Evolutionary conservation across 495 filamentous ascomycete species (phyloP).

Genomic region (Annulohypoxylon stygium): DNA sequence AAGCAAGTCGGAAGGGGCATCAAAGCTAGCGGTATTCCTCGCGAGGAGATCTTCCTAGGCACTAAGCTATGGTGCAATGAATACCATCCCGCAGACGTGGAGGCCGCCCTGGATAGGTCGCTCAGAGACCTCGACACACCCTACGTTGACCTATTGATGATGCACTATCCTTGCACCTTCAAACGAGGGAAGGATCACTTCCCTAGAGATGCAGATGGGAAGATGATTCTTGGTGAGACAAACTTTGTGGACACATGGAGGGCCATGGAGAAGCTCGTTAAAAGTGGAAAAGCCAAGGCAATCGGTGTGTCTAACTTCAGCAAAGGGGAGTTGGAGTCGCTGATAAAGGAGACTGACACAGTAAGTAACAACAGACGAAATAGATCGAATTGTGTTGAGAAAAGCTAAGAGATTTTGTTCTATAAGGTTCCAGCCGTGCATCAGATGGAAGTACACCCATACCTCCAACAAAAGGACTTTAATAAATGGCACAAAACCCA

Average conservation of each 20-base stretch:
- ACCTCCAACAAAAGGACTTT: neutral
- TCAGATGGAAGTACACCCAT: constrained; percentile 1
- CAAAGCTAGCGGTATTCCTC: neutral
- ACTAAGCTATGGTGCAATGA: constrained; percentile 3
- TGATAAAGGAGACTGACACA: neutral
- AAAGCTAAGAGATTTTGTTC: neutral
- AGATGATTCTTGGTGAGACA: neutral
- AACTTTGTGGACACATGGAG: constrained; percentile 2
- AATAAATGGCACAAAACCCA: neutral
- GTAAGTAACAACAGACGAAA: neutral
- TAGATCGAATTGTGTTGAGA: too few species aligned
- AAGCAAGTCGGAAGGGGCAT: constrained; percentile 3
- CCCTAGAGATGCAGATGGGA: neutral
- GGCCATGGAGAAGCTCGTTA: neutral
- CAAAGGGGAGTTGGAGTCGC: neutral
- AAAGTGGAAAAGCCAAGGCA: neutral
- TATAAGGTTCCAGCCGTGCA: neutral
- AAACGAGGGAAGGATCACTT: neutral
- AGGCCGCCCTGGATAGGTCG: neutral
- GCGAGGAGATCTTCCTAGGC: neutral
- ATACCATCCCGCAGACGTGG: neutral
- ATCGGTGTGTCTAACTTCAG: constrained; percentile 6
- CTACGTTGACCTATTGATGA: constrained; percentile 3
- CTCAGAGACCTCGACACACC: neutral
- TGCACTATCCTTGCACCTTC: neutral